A percentile compares a stretch with the other conserved stretches of the same genome.
phyloP scores from a whole-genome alignment of 768 basidiomycete species.

The Termitomyces sp. region DNA sequence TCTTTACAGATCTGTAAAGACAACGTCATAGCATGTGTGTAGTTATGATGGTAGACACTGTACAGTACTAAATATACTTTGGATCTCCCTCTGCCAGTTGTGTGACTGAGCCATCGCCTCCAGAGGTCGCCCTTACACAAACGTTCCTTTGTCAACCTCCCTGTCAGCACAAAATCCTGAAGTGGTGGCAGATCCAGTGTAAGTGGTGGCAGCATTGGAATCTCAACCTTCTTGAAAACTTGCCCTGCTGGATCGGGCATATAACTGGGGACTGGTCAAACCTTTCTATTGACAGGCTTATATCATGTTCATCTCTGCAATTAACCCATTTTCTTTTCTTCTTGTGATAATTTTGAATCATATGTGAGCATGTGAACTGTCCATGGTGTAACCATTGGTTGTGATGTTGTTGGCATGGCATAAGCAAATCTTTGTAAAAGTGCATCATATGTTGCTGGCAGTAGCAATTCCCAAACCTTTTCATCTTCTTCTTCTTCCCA shows the following conservation, averaged over 20 bases:
- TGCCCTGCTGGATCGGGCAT: too few species aligned
- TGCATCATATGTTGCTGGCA: background rate
- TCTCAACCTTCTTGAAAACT: too few species aligned
- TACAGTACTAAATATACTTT: too few species aligned
- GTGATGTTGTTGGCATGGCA: background rate
- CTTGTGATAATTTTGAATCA: background rate
- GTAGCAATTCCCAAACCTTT: background rate
- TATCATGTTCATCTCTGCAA: constrained; percentile 11
- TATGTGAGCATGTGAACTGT: background rate
- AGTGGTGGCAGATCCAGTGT: constrained; percentile 1
- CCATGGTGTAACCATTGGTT: background rate
- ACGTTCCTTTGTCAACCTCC: constrained; percentile 4
- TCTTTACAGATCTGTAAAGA: too few species aligned
- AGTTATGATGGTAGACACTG: too few species aligned
- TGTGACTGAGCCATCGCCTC: too few species aligned
- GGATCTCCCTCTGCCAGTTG: too few species aligned
- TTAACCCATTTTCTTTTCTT: background rate
- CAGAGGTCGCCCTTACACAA: too few species aligned
- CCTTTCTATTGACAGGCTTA: constrained; percentile 26
- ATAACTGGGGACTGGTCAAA: too few species aligned
- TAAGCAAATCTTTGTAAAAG: background rate
- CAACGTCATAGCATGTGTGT: too few species aligned
- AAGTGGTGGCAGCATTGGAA: constrained; percentile 12
- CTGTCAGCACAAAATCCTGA: too few species aligned
- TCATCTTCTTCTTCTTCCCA: background rate